A percentile compares a stretch with the other conserved stretches of the same genome.
phyloP scores from a whole-genome alignment of 805 yeast genomes.

The Candida hungchunana region DNA sequence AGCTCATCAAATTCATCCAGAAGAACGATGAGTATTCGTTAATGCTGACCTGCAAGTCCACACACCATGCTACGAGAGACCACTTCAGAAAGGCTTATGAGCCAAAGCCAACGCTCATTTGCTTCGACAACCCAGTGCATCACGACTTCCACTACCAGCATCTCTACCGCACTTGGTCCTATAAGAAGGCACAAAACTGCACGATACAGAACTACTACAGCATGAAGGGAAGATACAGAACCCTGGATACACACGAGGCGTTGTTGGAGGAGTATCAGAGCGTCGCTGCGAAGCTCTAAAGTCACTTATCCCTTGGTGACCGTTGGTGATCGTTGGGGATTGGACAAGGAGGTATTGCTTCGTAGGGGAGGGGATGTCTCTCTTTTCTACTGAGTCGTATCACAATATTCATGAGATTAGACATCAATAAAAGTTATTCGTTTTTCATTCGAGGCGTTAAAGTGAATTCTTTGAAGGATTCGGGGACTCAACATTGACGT shows the following conservation, averaged over 20 bases:
- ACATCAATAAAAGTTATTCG: not conserved
- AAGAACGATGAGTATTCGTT: constrained; percentile 19
- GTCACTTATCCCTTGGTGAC: not conserved
- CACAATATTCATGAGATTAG: too few relatives aligned
- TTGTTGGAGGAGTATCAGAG: constrained; percentile 9
- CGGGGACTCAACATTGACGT: too few relatives aligned
- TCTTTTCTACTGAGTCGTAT: too few relatives aligned
- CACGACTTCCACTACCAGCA: constrained; percentile 16
- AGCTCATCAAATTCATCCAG: constrained; percentile 15
- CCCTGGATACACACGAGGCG: constrained; percentile 4
- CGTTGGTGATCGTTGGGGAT: not conserved
- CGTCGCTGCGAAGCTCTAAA: constrained; percentile 7
- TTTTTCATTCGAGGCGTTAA: not conserved
- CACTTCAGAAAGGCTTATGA: constrained; percentile 10
- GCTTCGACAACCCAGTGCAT: constrained; percentile 20
- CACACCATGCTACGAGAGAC: constrained; percentile 16
- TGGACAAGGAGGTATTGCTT: too few relatives aligned
- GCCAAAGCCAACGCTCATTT: constrained; percentile 15
- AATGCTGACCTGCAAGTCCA: constrained; percentile 20
- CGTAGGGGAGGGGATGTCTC: too few relatives aligned
- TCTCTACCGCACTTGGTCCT: constrained; percentile 8
- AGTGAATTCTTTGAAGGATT: too few relatives aligned
- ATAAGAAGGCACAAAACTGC: constrained; percentile 5
- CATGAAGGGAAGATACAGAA: constrained; percentile 9
- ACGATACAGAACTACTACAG: constrained; percentile 15